A percentile compares a stretch with the other conserved stretches of the same genome.
These are phyloP conservation scores for Clonostachys rhizophaga DNA, from an alignment of 2,329 filamentous ascomycete genomes.

Conservation along the genomic window DNA sequence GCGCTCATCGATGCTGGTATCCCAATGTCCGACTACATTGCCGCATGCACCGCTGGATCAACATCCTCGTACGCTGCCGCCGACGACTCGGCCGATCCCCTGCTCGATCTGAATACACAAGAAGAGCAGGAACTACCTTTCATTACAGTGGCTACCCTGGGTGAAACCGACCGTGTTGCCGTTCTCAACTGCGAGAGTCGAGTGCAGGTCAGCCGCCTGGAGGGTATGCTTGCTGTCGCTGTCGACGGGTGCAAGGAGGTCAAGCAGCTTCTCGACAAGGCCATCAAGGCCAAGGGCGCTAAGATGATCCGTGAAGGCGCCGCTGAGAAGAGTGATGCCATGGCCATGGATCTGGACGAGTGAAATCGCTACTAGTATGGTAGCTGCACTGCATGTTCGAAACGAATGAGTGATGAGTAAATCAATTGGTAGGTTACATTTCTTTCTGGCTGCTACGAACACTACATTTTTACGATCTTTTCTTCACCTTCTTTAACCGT, in stretches of 20 bases:
- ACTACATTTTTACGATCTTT: background rate
- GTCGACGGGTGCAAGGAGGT: conserved; percentile 90
- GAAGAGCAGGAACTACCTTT: conserved; percentile 88
- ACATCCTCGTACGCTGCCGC: conserved; percentile 62
- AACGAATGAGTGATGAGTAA: background rate
- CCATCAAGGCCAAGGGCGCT: conserved; percentile 68
- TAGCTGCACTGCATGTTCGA: conserved; percentile 46
- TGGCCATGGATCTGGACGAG: conserved; percentile 47
- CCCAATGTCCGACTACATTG: conserved; percentile 89
- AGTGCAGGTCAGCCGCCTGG: conserved; percentile 75
- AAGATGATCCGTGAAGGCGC: conserved; percentile 56
- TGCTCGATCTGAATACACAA: conserved; percentile 73
- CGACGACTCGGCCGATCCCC: conserved; percentile 68
- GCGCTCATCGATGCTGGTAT: conserved; percentile 93
- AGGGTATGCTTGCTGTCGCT: conserved; percentile 89
- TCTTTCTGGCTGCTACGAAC: background rate
- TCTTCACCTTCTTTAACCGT: background rate
- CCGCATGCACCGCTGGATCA: conserved; percentile 81
- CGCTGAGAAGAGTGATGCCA: conserved; percentile 39
- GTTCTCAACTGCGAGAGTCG: conserved; percentile 84
- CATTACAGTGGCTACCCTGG: conserved; percentile 78
- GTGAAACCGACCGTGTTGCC: conserved; percentile 68
- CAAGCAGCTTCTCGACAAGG: conserved; percentile 71
- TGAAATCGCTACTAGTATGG: conserved; percentile 7
- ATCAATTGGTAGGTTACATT: too few species aligned